Conservation (phyloP, 768 basidiomycete genomes). For the Leccinum broughii region DNA sequence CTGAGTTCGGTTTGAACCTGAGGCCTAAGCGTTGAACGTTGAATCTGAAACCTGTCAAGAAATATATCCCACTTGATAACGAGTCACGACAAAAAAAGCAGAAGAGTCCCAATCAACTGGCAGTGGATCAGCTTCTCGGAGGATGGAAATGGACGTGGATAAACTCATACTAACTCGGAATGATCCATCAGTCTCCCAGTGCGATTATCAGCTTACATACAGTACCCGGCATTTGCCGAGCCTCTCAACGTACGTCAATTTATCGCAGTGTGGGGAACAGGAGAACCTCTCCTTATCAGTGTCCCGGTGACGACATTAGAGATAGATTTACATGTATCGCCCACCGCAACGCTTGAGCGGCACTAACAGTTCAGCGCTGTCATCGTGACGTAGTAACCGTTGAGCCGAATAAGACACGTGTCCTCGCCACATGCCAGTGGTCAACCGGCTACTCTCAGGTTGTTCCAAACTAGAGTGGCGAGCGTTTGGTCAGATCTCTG, state of each 20-base stretch:
- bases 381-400: neutral
- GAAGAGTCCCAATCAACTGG: neutral
- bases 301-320: neutral
- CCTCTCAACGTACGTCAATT: neutral
- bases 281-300: neutral
- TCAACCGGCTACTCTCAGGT: neutral
- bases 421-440: conserved; percentile 18
- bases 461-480: conserved; percentile 2
- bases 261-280: neutral
- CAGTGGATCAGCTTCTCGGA: conserved; percentile 3
- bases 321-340: neutral
- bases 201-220: neutral
- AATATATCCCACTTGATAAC: conserved; percentile 1
- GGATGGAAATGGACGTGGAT: conserved; percentile 14
- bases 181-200: neutral
- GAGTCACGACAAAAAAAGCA: neutral
- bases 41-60: conserved; percentile 9
- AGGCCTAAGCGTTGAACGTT: neutral
- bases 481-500: conserved; percentile 12
- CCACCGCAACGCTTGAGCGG: neutral
- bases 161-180: neutral
- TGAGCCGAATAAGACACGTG: conserved; percentile 9
- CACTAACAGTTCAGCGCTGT: neutral
- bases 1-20: conserved; percentile 2
- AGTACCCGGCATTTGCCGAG: conserved; percentile 18